Conservation (phyloP, 2,329 filamentous ascomycete species). For the Coniochaeta sp. region DNA sequence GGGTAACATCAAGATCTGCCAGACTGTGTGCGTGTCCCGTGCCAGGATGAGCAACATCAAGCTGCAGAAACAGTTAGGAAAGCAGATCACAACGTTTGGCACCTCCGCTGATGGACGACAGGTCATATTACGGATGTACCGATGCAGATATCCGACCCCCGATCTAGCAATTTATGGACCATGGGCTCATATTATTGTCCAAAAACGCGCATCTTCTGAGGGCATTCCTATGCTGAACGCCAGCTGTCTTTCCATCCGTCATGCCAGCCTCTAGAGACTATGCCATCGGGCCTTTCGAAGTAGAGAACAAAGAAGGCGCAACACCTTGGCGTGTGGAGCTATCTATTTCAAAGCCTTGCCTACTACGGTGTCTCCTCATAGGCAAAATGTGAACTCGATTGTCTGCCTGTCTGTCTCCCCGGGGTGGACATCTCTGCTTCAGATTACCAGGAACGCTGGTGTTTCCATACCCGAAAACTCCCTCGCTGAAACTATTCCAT, state of each 20-base stretch:
- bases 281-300: too few relatives aligned
- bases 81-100: background rate
- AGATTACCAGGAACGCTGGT: background rate
- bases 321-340: too few relatives aligned
- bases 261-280: too few relatives aligned
- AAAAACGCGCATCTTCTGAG: too few relatives aligned
- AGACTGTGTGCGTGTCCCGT: background rate
- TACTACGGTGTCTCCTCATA: too few relatives aligned
- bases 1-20: conserved; percentile 1
- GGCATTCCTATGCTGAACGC: too few relatives aligned
- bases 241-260: too few relatives aligned
- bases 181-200: background rate
- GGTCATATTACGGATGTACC: background rate
- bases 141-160: background rate
- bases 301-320: too few relatives aligned
- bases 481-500: background rate
- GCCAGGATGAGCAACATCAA: background rate
- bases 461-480: background rate
- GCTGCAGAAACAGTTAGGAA: background rate
- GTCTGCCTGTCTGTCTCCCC: too few relatives aligned
- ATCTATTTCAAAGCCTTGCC: too few relatives aligned
- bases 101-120: background rate
- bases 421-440: too few relatives aligned
- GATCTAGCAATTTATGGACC: background rate
- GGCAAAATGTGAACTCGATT: too few relatives aligned